Evolutionary conservation across 495 filamentous ascomycete species (phyloP).

Genomic region (Aspergillus nidulans): DNA sequence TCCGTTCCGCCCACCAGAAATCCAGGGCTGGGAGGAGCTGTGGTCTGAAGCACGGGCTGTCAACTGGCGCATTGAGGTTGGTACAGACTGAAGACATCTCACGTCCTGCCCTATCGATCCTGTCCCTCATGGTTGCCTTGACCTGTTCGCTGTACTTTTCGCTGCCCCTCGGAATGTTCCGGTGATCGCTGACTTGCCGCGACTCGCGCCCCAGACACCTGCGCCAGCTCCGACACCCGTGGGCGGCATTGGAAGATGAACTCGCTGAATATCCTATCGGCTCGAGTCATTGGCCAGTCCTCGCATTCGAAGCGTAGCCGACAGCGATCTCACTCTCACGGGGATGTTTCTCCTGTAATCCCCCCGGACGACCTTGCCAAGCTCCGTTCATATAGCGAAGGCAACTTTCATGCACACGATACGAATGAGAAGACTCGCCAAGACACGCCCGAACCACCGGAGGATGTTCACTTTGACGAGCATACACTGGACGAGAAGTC

Average conservation of each 20-base stretch:
- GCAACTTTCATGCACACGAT: constrained; percentile 34
- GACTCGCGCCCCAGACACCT: constrained; percentile 27
- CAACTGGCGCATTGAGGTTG: constrained; percentile 45
- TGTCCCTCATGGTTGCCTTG: not conserved
- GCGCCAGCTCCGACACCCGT: constrained; percentile 46
- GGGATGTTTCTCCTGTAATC: constrained; percentile 46
- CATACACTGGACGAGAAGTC: constrained; percentile 60
- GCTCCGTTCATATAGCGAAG: constrained; percentile 44
- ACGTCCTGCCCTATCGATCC: constrained; percentile 18
- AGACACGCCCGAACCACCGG: constrained; percentile 21
- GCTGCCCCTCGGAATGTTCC: constrained; percentile 8
- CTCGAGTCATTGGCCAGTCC: constrained; percentile 70
- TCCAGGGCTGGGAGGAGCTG: constrained; percentile 22
- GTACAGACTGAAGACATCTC: constrained; percentile 20
- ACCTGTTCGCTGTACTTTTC: constrained; percentile 12
- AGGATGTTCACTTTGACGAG: constrained; percentile 30
- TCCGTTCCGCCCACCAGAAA: not conserved
- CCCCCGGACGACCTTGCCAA: constrained; percentile 42
- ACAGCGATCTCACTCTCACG: constrained; percentile 63
- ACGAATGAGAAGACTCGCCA: constrained; percentile 31
- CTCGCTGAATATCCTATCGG: constrained; percentile 91
- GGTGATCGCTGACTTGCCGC: constrained; percentile 25
- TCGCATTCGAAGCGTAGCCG: constrained; percentile 43
- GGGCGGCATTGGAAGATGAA: constrained; percentile 77
- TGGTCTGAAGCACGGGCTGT: constrained; percentile 37